A percentile compares a stretch with the other conserved stretches of the same genome.
Conservation (phyloP, 768 basidiomycete species). For the Boletus rex-veris region DNA sequence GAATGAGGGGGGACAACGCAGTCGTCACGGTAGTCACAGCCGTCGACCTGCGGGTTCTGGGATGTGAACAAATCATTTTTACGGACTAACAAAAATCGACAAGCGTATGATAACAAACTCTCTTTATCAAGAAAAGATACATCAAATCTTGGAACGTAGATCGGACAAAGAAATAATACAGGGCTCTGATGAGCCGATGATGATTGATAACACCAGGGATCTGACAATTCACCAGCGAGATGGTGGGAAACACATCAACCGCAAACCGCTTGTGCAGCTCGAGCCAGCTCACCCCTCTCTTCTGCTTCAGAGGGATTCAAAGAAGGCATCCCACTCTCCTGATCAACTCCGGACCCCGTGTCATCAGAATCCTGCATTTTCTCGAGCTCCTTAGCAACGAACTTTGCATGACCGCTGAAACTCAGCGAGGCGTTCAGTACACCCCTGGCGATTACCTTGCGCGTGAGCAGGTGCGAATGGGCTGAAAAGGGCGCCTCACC, state of each 20-base stretch:
- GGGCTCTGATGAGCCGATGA: too few species aligned
- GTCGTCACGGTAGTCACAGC: too few species aligned
- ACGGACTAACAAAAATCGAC: too few species aligned
- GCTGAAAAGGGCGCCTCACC: conserved; percentile 36
- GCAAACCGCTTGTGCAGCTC: conserved; percentile 17
- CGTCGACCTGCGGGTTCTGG: too few species aligned
- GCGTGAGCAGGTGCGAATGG: conserved; percentile 1
- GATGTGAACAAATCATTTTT: too few species aligned
- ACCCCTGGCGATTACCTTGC: conserved; percentile 39
- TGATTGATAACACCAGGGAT: too few species aligned
- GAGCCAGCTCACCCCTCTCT: conserved; percentile 19
- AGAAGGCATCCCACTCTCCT: neutral
- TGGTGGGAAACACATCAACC: conserved; percentile 9
- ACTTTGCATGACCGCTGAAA: conserved; percentile 64
- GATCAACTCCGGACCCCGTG: neutral
- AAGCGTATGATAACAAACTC: too few species aligned
- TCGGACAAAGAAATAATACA: too few species aligned
- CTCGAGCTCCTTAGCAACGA: conserved; percentile 65
- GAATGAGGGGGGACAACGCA: too few species aligned
- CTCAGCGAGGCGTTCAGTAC: conserved; percentile 58
- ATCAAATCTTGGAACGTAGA: too few species aligned
- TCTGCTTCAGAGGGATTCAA: conserved; percentile 6
- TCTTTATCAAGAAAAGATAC: too few species aligned
- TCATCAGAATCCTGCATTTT: conserved; percentile 33
- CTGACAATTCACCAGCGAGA: neutral